phyloP scores from a whole-genome alignment of 73 alveolate genomes.

The Symbiodinium pilosum region DNA sequence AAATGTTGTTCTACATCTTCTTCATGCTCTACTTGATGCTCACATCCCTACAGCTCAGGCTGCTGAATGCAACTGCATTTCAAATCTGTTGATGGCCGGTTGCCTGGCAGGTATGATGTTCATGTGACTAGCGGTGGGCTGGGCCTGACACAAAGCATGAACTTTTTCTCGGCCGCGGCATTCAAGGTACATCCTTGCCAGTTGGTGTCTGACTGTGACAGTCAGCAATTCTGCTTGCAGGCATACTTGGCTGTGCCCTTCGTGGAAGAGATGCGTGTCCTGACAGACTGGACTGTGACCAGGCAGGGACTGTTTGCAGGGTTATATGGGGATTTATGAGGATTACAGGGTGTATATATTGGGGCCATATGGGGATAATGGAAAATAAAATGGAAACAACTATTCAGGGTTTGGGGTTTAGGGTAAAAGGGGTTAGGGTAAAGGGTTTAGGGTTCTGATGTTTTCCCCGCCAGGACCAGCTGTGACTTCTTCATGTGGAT shows the following conservation, averaged over 20 bases:
- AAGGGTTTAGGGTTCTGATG: neutral
- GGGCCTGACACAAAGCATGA: slow-evolving; percentile 64
- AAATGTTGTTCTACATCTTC: slow-evolving; percentile 21
- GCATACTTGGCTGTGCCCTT: slow-evolving; percentile 55
- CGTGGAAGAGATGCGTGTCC: slow-evolving; percentile 78
- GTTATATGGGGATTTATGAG: neutral
- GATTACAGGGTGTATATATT: no score
- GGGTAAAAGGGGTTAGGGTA: no score
- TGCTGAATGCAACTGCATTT: neutral
- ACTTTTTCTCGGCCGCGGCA: slow-evolving; percentile 15
- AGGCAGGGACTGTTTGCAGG: no score
- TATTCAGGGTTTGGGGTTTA: no score
- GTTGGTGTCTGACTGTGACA: neutral
- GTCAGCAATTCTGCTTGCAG: neutral
- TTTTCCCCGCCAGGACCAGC: neutral
- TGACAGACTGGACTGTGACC: slow-evolving; percentile 73
- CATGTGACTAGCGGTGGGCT: slow-evolving; percentile 68
- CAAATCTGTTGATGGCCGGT: no score
- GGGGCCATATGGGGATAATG: no score
- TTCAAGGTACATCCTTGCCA: slow-evolving; percentile 22
- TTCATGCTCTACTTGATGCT: slow-evolving; percentile 57
- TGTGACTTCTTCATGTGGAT: slow-evolving; percentile 81
- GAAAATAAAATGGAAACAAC: no score
- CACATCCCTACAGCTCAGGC: slow-evolving; percentile 76
- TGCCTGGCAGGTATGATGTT: slow-evolving; percentile 23